These are phyloP conservation scores for Cornus florida DNA, from an alignment of 148 eudicot genomes.

Conservation along the genomic window DNA sequence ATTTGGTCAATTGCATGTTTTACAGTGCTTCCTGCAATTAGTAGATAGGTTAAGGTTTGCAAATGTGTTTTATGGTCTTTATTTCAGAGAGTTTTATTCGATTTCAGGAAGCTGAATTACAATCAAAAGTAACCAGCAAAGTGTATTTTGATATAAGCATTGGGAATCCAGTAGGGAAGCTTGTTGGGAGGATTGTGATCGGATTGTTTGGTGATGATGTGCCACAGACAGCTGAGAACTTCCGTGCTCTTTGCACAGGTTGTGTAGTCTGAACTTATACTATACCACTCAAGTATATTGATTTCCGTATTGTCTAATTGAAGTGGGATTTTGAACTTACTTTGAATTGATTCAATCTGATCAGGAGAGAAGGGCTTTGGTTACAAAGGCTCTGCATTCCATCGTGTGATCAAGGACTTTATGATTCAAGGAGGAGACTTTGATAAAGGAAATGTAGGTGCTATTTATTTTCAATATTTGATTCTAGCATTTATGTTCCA, in stretches of 20 bases:
- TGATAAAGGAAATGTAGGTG: constrained; percentile 90
- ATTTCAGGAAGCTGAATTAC: constrained; percentile 53
- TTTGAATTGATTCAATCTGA: constrained; percentile 14
- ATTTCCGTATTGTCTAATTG: background rate
- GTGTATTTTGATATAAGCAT: constrained; percentile 84
- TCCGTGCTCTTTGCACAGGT: constrained; percentile 99
- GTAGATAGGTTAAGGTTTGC: background rate
- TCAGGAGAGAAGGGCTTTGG: constrained; percentile 98
- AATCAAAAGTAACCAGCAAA: constrained; percentile 77
- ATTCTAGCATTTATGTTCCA: background rate
- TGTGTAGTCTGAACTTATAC: background rate
- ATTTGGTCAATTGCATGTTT: background rate
- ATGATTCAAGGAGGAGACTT: constrained; percentile 99
- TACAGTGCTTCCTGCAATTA: background rate
- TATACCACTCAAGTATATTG: background rate
- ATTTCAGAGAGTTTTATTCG: background rate
- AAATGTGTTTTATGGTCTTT: background rate
- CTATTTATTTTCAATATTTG: background rate
- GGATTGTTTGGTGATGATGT: constrained; percentile 94
- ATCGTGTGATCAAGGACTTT: constrained; percentile 94
- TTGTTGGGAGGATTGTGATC: constrained; percentile 87
- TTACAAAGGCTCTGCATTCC: constrained; percentile 82
- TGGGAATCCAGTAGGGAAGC: constrained; percentile 87
- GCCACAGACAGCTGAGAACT: constrained; percentile 87
- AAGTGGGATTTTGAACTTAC: background rate